phyloP scores from a whole-genome alignment of 805 yeast species.

The Yarrowia sp. region DNA sequence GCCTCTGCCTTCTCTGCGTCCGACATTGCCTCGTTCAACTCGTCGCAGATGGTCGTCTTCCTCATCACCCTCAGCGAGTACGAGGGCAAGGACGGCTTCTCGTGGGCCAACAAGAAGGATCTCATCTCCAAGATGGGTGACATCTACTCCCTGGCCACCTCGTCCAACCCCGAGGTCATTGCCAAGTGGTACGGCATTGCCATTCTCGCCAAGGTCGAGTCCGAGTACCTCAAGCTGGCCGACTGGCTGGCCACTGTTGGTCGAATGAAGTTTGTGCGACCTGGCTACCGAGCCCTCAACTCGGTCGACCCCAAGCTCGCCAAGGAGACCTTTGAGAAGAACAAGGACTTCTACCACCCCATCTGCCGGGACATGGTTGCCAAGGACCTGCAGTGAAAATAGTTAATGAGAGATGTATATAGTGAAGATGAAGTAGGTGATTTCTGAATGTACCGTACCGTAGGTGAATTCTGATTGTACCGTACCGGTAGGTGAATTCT shows the following conservation, averaged over 20 bases:
- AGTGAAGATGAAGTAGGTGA: background rate
- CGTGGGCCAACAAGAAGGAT: constrained; percentile 10
- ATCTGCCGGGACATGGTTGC: constrained; percentile 79
- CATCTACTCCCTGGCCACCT: constrained; percentile 48
- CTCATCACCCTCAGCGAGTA: constrained; percentile 37
- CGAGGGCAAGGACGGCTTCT: constrained; percentile 23
- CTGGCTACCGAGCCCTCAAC: constrained; percentile 69
- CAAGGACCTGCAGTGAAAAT: constrained; percentile 60
- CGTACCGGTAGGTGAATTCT: no score
- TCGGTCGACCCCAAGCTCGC: constrained; percentile 67
- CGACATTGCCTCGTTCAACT: constrained; percentile 59
- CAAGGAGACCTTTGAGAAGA: constrained; percentile 57
- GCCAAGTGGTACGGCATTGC: constrained; percentile 75
- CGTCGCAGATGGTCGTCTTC: constrained; percentile 78
- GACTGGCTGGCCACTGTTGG: constrained; percentile 90
- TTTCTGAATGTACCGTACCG: no score
- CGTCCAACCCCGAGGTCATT: constrained; percentile 76
- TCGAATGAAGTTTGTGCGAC: constrained; percentile 91
- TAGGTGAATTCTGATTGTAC: no score
- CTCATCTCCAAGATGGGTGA: constrained; percentile 42
- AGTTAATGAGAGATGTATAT: constrained; percentile 9
- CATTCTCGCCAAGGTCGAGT: constrained; percentile 51
- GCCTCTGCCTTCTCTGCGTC: constrained; percentile 42
- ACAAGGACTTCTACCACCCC: constrained; percentile 70
- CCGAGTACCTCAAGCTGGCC: constrained; percentile 54